These are phyloP conservation scores for Annona squamosa DNA, from an alignment of 164 flowering plant genomes.

Conservation along the genomic window DNA sequence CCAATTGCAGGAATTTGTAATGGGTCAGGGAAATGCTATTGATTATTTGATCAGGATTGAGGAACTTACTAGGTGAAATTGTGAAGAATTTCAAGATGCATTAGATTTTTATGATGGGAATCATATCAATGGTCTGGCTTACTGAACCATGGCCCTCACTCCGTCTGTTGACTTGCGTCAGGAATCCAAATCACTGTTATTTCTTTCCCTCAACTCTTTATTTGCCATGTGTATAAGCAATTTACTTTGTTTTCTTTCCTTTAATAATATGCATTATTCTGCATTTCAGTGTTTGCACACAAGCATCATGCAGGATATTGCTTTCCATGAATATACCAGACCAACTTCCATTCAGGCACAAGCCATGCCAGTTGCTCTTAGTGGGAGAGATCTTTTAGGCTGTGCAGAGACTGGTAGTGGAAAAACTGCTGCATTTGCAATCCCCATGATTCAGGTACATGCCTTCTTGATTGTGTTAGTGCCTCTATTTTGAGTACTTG, in stretches of 20 bases:
- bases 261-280: not conserved
- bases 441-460: conserved; percentile 62
- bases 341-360: conserved; percentile 65
- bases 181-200: not conserved
- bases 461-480: not conserved
- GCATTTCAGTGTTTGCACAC: conserved; percentile 37
- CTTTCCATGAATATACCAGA: conserved; percentile 44
- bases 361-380: conserved; percentile 61
- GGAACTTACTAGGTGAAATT: too few relatives aligned
- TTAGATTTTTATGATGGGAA: not conserved
- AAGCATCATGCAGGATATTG: conserved; percentile 52
- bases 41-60: not conserved
- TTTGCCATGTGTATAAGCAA: not conserved
- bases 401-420: conserved; percentile 74
- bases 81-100: not conserved
- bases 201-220: not conserved
- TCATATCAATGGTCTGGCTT: not conserved
- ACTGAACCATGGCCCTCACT: not conserved
- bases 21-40: not conserved
- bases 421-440: conserved; percentile 62
- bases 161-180: not conserved
- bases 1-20: not conserved
- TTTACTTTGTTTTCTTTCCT: not conserved
- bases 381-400: conserved; percentile 57
- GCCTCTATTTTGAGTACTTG: not conserved